Evolutionary conservation across 1,139 yeast species (phyloP).

Genomic region (Tardiomyces blankii): DNA sequence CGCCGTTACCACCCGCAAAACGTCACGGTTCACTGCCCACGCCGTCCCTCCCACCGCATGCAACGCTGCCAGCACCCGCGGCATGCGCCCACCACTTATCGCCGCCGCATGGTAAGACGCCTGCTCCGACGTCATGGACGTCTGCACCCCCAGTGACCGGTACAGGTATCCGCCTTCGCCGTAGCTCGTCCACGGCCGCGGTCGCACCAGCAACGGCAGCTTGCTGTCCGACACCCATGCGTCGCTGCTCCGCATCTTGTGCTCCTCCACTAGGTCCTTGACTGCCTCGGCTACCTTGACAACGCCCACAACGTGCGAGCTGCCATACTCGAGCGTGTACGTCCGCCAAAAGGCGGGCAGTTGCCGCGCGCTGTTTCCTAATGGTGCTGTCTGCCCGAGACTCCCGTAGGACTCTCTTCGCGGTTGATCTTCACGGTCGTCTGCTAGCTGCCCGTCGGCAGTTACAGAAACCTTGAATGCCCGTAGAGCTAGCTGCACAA

Average conservation of each 20-base stretch:
- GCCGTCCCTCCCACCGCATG: constrained; percentile 77
- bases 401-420: too few species aligned
- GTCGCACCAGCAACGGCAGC: constrained; percentile 81
- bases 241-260: not conserved
- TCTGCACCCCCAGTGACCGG: constrained; percentile 44
- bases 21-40: constrained; percentile 70
- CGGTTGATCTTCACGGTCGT: too few species aligned
- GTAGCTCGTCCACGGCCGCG: constrained; percentile 67
- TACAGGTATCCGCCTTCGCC: constrained; percentile 68
- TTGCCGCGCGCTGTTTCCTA: constrained; percentile 1
- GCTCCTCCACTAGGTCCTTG: constrained; percentile 8
- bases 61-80: constrained; percentile 56
- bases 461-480: too few species aligned
- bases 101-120: constrained; percentile 72
- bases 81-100: constrained; percentile 48
- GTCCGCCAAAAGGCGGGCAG: constrained; percentile 36
- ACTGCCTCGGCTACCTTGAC: constrained; percentile 1
- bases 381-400: too few species aligned
- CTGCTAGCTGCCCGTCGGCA: too few species aligned
- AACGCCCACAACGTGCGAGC: constrained; percentile 31
- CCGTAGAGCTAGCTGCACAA: too few species aligned
- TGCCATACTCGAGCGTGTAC: constrained; percentile 45
- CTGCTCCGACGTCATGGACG: constrained; percentile 70
- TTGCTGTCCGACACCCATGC: constrained; percentile 10
- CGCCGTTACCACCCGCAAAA: constrained; percentile 53